Percentiles rank a stretch among this genome's conserved stretches.
Conservation (phyloP, 257 asterid genomes). For the Mentha longifolia region DNA sequence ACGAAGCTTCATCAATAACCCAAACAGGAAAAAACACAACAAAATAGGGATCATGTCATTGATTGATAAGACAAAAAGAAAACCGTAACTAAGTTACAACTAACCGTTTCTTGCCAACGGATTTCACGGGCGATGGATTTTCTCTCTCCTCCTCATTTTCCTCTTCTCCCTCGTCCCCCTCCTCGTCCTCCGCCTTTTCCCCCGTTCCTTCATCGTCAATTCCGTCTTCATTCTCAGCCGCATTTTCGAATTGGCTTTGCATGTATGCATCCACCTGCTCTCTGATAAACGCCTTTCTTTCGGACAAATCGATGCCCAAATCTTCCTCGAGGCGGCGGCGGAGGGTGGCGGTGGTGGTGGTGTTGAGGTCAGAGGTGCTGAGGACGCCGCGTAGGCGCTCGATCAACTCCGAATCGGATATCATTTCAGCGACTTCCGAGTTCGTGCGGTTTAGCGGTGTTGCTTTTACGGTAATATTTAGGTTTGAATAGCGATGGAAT, state of each 20-base stretch:
- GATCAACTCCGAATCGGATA: conserved; percentile 73
- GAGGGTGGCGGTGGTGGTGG: conserved; percentile 65
- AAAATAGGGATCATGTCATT: conserved; percentile 5
- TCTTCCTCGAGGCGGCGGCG: conserved; percentile 87
- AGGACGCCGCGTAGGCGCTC: conserved; percentile 71
- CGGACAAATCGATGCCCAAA: conserved; percentile 84
- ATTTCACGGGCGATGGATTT: conserved; percentile 39
- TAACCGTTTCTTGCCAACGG: conserved; percentile 52
- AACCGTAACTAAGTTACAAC: conserved; percentile 20
- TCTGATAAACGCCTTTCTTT: conserved; percentile 65
- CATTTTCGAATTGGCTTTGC: conserved; percentile 51
- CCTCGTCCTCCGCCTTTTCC: conserved; percentile 30
- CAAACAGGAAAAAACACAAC: not conserved
- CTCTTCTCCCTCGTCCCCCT: conserved; percentile 39
- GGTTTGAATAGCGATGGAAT: conserved; percentile 34
- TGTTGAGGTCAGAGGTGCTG: conserved; percentile 78
- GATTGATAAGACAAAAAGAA: conserved; percentile 14
- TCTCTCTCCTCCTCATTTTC: conserved; percentile 43
- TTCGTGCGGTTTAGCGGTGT: conserved; percentile 32
- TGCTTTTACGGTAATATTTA: conserved; percentile 38
- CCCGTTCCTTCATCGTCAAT: conserved; percentile 34
- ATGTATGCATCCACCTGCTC: conserved; percentile 78
- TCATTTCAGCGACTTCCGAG: conserved; percentile 53
- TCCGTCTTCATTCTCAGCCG: conserved; percentile 41
- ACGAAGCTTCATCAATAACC: conserved; percentile 12